A percentile compares a stretch with the other conserved stretches of the same genome.
These are phyloP conservation scores for Kazachstania martiniae DNA, from an alignment of 805 yeast genomes.

Conservation along the genomic window DNA sequence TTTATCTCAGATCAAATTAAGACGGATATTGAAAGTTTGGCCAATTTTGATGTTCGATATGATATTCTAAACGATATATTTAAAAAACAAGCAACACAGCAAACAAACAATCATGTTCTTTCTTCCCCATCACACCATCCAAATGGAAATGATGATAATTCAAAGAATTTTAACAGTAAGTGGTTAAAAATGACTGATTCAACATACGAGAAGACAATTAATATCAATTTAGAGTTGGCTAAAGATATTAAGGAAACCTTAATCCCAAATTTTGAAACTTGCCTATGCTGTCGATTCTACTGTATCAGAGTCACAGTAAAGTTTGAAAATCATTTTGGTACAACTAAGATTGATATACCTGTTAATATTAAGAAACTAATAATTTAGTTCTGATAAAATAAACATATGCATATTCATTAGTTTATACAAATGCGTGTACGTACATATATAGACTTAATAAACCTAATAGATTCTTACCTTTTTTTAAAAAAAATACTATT, in stretches of 20 bases:
- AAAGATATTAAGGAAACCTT: conserved; percentile 39
- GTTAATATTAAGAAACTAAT: conserved; percentile 28
- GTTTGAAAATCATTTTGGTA: conserved; percentile 30
- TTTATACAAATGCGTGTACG: conserved; percentile 1
- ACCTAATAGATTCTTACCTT: not conserved
- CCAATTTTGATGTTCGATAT: conserved; percentile 14
- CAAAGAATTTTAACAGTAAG: not conserved
- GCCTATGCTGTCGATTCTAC: conserved; percentile 50
- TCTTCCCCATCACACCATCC: not conserved
- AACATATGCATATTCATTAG: no score
- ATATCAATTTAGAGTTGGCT: conserved; percentile 32
- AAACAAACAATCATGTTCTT: not conserved
- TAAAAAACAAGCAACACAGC: conserved; percentile 16
- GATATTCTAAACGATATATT: conserved; percentile 18
- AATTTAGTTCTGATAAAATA: not conserved
- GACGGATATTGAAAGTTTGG: conserved; percentile 26
- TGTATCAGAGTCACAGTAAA: conserved; percentile 38
- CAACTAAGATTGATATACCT: conserved; percentile 28
- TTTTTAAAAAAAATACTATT: no score
- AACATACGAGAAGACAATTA: conserved; percentile 25
- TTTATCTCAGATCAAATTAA: conserved; percentile 19
- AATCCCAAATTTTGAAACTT: conserved; percentile 53
- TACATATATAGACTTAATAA: not conserved
- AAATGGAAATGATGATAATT: not conserved
- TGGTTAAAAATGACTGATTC: conserved; percentile 24